These are phyloP conservation scores for Dissophora globulifera DNA, from an alignment of 192 early-diverging fungal species.

Conservation along the genomic window DNA sequence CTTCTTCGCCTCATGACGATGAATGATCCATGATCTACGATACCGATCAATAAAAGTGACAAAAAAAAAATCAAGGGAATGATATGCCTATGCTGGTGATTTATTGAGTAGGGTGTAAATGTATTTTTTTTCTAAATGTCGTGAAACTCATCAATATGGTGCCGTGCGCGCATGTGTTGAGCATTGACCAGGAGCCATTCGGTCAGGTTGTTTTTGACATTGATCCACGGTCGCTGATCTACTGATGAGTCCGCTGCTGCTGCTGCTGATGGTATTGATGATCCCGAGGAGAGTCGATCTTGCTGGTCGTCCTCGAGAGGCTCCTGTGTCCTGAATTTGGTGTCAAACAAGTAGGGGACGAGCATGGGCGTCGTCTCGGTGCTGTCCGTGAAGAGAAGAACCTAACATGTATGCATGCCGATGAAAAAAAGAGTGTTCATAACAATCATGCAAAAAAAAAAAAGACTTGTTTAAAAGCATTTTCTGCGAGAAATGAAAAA, in stretches of 20 bases:
- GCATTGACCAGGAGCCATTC: conserved; percentile 67
- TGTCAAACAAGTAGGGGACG: conserved; percentile 64
- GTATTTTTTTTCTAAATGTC: conserved; percentile 48
- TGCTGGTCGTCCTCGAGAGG: conserved; percentile 43
- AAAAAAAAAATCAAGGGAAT: too few species aligned
- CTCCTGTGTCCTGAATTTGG: conserved; percentile 54
- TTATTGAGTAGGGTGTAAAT: background rate
- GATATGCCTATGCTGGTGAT: too few species aligned
- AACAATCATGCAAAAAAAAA: too few species aligned
- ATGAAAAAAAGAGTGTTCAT: background rate
- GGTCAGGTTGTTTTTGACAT: conserved; percentile 65
- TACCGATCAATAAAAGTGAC: too few species aligned
- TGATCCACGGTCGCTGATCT: conserved; percentile 52
- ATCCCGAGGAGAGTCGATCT: background rate
- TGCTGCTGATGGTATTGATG: background rate
- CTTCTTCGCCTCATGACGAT: too few species aligned
- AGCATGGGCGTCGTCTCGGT: conserved; percentile 55
- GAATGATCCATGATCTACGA: too few species aligned
- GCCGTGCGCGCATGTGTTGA: conserved; percentile 56
- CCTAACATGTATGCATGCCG: conserved; percentile 29
- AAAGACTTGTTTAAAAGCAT: too few species aligned
- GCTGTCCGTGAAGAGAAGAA: conserved; percentile 57
- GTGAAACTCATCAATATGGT: conserved; percentile 66
- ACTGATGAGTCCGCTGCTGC: background rate
- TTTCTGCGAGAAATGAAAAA: too few species aligned